phyloP scores from a whole-genome alignment of 306 rosid genomes.

The Cicer judaicum region DNA sequence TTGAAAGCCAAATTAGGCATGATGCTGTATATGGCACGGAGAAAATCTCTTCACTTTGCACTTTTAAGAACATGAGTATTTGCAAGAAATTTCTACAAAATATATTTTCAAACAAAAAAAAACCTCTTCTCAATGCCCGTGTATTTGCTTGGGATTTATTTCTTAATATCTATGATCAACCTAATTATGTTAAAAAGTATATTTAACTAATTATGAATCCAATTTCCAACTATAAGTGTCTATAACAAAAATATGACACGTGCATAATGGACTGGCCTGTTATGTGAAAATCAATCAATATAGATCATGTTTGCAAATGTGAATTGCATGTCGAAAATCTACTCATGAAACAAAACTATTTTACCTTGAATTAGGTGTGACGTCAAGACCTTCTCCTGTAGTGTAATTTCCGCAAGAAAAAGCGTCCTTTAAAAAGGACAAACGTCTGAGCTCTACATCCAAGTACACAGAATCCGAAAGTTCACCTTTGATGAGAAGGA shows the following conservation, averaged over 20 bases:
- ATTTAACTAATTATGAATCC: slow-evolving; percentile 14
- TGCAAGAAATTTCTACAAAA: neutral
- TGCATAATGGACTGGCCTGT: slow-evolving; percentile 20
- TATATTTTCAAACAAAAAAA: neutral
- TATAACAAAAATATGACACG: neutral
- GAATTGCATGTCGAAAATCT: slow-evolving; percentile 29
- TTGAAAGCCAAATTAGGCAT: neutral
- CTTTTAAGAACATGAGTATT: slow-evolving; percentile 13
- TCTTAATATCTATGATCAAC: neutral
- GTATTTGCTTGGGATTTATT: neutral
- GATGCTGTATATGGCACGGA: slow-evolving; percentile 12
- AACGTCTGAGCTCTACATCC: slow-evolving; percentile 81
- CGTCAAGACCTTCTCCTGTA: slow-evolving; percentile 41
- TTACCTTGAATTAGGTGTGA: slow-evolving; percentile 77
- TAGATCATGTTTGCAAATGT: slow-evolving; percentile 7
- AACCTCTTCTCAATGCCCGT: neutral
- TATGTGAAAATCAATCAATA: slow-evolving; percentile 19
- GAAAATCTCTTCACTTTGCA: neutral
- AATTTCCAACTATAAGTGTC: slow-evolving; percentile 11
- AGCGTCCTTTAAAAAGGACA: slow-evolving; percentile 63
- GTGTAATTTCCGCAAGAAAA: slow-evolving; percentile 51
- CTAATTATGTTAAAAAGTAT: neutral
- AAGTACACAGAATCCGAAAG: slow-evolving; percentile 75
- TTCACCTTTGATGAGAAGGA: slow-evolving; percentile 81
- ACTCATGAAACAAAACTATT: slow-evolving; percentile 19